Percentiles rank a stretch among this genome's conserved stretches.
Conservation (phyloP, 2,329 filamentous ascomycete genomes). For the Aciculosporium take region DNA sequence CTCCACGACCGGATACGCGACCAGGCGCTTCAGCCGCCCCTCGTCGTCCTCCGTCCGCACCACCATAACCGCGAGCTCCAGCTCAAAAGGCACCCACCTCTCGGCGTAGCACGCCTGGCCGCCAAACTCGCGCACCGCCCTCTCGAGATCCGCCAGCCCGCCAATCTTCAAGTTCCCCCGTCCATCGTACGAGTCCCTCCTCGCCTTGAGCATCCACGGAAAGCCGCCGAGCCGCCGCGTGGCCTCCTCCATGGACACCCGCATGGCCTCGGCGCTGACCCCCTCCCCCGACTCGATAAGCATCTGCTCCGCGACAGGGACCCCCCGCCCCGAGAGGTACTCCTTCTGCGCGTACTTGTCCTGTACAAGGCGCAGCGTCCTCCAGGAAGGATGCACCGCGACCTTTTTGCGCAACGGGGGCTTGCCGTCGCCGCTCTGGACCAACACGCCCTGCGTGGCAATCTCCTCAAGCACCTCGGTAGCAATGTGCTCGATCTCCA, state of each 20-base stretch:
- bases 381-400: conserved; percentile 67
- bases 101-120: conserved; percentile 71
- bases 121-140: conserved; percentile 56
- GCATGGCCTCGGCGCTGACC: no score
- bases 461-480: conserved; percentile 82
- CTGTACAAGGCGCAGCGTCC: conserved; percentile 76
- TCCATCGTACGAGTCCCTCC: conserved; percentile 88
- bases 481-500: conserved; percentile 92
- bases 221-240: conserved; percentile 55
- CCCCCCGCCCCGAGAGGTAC: conserved; percentile 51
- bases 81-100: conserved; percentile 72
- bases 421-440: conserved; percentile 16
- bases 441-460: conserved; percentile 45
- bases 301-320: conserved; percentile 60
- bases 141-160: conserved; percentile 32
- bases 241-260: conserved; percentile 47
- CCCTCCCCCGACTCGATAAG: conserved; percentile 42
- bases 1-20: conserved; percentile 82
- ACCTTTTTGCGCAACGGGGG: conserved; percentile 29
- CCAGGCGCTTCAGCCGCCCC: conserved; percentile 32
- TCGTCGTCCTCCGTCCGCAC: conserved; percentile 66
- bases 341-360: conserved; percentile 88
- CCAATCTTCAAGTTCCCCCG: conserved; percentile 47
- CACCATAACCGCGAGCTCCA: conserved; percentile 89
- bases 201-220: conserved; percentile 84